phyloP scores from a whole-genome alignment of 108 stramenopile genomes.

The Nitzschia palea region DNA sequence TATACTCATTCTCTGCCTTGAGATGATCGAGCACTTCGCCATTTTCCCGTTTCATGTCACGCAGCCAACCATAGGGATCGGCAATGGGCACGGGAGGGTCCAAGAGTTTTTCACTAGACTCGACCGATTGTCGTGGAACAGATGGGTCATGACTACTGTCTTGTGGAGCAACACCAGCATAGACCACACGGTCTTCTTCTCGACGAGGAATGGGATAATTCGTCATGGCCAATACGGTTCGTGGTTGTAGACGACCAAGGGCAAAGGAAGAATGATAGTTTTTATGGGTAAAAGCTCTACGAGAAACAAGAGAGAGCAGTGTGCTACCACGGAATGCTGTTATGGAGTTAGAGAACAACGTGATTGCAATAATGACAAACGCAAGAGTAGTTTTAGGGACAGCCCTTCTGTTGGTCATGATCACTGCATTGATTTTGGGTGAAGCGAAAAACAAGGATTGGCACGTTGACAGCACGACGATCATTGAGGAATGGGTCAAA shows the following conservation, averaged over 20 bases:
- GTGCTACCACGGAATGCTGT: neutral
- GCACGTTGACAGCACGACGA: too few species aligned
- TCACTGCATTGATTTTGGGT: too few species aligned
- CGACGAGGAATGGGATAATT: slow-evolving; percentile 62
- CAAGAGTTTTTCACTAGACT: slow-evolving; percentile 61
- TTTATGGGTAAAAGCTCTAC: neutral
- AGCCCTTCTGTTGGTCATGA: neutral
- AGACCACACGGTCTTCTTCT: slow-evolving; percentile 67
- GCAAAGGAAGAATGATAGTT: neutral
- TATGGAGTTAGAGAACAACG: neutral
- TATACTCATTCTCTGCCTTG: slow-evolving; percentile 83
- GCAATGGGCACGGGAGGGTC: slow-evolving; percentile 67
- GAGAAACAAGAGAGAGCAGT: neutral
- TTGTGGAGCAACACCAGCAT: slow-evolving; percentile 49
- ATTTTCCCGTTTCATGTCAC: slow-evolving; percentile 80
- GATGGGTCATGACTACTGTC: slow-evolving; percentile 25
- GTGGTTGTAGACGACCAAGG: neutral
- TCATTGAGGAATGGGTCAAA: too few species aligned
- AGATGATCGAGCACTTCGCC: slow-evolving; percentile 77
- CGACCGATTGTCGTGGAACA: slow-evolving; percentile 61
- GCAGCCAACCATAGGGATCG: slow-evolving; percentile 93
- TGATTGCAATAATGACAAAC: neutral
- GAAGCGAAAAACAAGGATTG: too few species aligned
- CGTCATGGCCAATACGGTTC: neutral
- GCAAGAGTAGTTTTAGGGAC: neutral